Conservation (phyloP, 2,329 filamentous ascomycete genomes). For the Hymenoscyphus salicellus region DNA sequence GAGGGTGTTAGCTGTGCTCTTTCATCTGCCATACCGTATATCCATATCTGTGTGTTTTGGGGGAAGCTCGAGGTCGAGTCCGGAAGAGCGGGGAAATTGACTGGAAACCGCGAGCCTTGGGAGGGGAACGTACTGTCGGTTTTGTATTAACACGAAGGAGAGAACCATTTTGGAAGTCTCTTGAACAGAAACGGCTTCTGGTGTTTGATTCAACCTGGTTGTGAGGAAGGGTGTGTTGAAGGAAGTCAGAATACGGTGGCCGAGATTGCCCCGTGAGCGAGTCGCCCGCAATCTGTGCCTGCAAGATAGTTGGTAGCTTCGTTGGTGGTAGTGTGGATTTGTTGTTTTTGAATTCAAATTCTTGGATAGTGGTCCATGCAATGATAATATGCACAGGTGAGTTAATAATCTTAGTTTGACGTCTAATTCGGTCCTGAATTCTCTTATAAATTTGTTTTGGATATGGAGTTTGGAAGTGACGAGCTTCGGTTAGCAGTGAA, state of each 20-base stretch:
- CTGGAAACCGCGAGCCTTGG: neutral
- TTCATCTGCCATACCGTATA: neutral
- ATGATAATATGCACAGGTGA: no score
- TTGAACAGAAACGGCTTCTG: neutral
- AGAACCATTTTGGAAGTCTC: constrained; percentile 49
- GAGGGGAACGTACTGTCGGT: constrained; percentile 64
- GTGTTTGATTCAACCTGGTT: no score
- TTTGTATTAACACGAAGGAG: constrained; percentile 87
- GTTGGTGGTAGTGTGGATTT: no score
- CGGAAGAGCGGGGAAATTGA: neutral
- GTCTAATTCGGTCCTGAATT: no score
- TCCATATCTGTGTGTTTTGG: neutral
- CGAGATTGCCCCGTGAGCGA: neutral
- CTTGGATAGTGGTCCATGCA: no score
- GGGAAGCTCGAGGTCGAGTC: neutral
- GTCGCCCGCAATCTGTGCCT: neutral
- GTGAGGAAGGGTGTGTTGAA: no score
- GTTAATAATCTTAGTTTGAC: no score
- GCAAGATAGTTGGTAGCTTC: neutral
- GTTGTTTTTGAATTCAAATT: no score
- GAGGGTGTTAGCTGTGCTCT: constrained; percentile 18
- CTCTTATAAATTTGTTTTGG: no score
- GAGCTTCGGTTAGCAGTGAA: no score
- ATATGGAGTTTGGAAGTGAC: no score
- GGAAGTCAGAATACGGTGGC: neutral